A percentile compares a stretch with the other conserved stretches of the same genome.
Conservation (phyloP, 305 asterid species). For the Rubia peregrina region DNA sequence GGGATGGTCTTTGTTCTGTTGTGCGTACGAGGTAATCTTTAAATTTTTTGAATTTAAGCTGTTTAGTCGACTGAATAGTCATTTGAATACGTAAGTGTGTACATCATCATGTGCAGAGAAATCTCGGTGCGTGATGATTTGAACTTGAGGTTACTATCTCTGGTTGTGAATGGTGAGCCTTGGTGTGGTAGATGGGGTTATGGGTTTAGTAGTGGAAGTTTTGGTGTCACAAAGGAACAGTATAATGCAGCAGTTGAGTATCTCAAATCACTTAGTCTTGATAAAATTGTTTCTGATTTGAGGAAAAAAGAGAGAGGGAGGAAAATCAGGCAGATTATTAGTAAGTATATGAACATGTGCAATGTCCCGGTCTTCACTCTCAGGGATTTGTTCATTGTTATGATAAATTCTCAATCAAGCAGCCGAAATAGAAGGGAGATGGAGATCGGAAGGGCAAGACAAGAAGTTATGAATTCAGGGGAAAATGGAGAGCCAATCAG, state of each 20-base stretch:
- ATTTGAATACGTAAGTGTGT: not conserved
- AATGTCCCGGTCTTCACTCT: not conserved
- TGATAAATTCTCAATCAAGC: slow-evolving; percentile 12
- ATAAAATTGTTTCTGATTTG: not conserved
- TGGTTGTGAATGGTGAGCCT: slow-evolving; percentile 40
- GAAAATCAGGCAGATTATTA: not conserved
- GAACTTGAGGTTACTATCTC: slow-evolving; percentile 47
- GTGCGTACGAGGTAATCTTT: slow-evolving; percentile 50
- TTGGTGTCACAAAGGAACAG: slow-evolving; percentile 33
- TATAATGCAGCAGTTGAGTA: slow-evolving; percentile 12
- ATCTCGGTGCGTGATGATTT: slow-evolving; percentile 42
- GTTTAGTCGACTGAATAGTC: slow-evolving; percentile 3
- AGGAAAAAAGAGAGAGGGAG: not conserved
- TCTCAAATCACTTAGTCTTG: not conserved
- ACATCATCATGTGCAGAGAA: slow-evolving; percentile 33
- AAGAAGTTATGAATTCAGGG: slow-evolving; percentile 19
- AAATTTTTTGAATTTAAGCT: not conserved
- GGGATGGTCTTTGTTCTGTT: slow-evolving; percentile 63
- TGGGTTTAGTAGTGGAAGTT: slow-evolving; percentile 33
- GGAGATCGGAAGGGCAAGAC: slow-evolving; percentile 5
- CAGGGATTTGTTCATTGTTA: not conserved
- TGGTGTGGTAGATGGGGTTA: slow-evolving; percentile 73
- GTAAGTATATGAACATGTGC: not conserved
- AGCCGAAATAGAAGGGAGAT: slow-evolving; percentile 10
- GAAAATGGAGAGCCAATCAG: slow-evolving; percentile 28